phyloP scores from a whole-genome alignment of 441 rosid species.

The Omphalea diandra region DNA sequence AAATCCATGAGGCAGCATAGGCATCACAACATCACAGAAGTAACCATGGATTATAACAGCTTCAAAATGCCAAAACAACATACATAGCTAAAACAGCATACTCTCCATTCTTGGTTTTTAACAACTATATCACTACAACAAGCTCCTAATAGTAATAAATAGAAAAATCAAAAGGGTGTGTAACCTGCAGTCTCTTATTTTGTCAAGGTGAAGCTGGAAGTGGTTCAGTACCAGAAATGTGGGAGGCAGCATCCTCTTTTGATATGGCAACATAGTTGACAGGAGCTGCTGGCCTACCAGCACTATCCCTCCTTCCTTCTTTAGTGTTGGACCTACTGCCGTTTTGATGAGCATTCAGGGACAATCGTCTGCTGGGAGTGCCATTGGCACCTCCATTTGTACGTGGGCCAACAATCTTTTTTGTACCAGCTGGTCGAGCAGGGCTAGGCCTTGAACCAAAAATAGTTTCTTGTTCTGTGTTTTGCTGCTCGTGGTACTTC shows the following conservation, averaged over 20 bases:
- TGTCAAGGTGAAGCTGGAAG: conserved; percentile 66
- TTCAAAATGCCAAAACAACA: conserved; percentile 31
- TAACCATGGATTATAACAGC: conserved; percentile 18
- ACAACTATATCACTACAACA: conserved; percentile 36
- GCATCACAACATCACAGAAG: no score
- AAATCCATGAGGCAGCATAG: no score
- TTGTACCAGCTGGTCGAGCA: conserved; percentile 64
- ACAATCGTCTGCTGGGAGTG: conserved; percentile 73
- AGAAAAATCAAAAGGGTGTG: conserved; percentile 26
- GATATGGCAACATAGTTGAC: conserved; percentile 69
- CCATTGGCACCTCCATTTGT: conserved; percentile 76
- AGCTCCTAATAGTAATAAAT: conserved; percentile 32
- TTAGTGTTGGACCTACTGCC: conserved; percentile 65
- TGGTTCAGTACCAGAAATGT: conserved; percentile 61
- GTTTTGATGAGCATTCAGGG: conserved; percentile 72
- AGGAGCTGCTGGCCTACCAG: conserved; percentile 60
- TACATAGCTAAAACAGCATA: conserved; percentile 35
- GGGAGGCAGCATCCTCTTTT: conserved; percentile 81
- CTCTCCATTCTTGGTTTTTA: conserved; percentile 32
- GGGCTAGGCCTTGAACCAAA: conserved; percentile 86
- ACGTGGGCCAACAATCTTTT: conserved; percentile 65
- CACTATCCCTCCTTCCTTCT: conserved; percentile 75
- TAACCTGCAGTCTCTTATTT: conserved; percentile 27
- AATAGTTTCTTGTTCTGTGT: conserved; percentile 68
- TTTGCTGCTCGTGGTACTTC: conserved; percentile 84